Conservation (phyloP, 345 rosid genomes). For the Boechera divaricarpa region DNA sequence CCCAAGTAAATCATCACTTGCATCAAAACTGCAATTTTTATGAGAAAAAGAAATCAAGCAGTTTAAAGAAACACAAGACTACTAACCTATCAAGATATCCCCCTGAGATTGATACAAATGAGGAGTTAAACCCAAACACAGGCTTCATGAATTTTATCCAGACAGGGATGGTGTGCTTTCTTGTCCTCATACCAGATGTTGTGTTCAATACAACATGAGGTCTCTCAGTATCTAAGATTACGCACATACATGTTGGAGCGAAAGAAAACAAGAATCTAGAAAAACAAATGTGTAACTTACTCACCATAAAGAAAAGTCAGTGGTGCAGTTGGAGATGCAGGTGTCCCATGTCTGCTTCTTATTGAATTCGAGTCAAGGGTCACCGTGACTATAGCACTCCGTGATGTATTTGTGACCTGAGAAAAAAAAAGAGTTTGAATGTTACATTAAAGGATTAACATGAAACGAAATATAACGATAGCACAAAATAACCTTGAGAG, state of each 20-base stretch:
- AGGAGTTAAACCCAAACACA: constrained; percentile 84
- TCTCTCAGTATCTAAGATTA: constrained; percentile 73
- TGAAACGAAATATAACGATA: neutral
- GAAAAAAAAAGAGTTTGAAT: constrained; percentile 35
- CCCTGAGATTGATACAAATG: constrained; percentile 70
- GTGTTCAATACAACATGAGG: constrained; percentile 77
- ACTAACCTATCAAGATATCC: constrained; percentile 82
- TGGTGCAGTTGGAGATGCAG: constrained; percentile 75
- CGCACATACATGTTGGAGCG: neutral
- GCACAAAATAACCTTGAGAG: neutral
- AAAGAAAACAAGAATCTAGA: constrained; percentile 13
- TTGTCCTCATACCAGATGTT: constrained; percentile 69
- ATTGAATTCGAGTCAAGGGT: constrained; percentile 53
- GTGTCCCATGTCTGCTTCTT: constrained; percentile 76
- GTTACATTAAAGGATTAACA: neutral
- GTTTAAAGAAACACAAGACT: constrained; percentile 11
- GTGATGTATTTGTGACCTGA: constrained; percentile 70
- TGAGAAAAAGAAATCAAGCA: neutral
- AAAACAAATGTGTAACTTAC: constrained; percentile 19
- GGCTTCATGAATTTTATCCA: constrained; percentile 80
- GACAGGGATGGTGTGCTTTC: constrained; percentile 58
- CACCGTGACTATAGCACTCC: constrained; percentile 62
- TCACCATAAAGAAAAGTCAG: constrained; percentile 85
- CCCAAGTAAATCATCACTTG: neutral
- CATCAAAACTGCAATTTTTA: neutral